Conservation (phyloP, 2,329 filamentous ascomycete species). For the Pseudogymnoascus pannorum region DNA sequence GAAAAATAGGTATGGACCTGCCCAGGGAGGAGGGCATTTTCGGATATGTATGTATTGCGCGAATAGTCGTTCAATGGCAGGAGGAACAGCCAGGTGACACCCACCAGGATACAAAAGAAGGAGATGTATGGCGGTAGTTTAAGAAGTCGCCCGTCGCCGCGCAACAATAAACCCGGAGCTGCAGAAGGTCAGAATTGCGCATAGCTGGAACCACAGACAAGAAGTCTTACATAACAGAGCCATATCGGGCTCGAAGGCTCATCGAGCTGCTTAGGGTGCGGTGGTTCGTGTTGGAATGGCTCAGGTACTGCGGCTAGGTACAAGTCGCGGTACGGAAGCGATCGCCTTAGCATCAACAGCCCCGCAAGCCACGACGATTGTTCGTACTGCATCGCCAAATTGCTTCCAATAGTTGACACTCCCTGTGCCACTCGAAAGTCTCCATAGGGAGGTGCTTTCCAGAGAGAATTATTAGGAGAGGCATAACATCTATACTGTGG, state of each 20-base stretch:
- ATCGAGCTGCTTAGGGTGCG: neutral
- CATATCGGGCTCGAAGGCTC: slow-evolving; percentile 10
- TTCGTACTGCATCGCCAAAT: neutral
- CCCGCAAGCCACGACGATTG: slow-evolving; percentile 5
- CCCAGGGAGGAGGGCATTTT: slow-evolving; percentile 90
- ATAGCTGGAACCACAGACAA: neutral
- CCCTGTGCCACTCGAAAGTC: neutral
- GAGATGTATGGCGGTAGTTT: slow-evolving; percentile 85
- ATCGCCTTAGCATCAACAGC: neutral
- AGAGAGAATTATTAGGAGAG: neutral
- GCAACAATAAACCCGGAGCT: slow-evolving; percentile 58
- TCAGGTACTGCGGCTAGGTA: neutral
- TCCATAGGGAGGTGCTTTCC: neutral
- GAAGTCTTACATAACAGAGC: slow-evolving; percentile 12
- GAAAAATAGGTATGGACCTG: slow-evolving; percentile 98
- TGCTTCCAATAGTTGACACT: neutral
- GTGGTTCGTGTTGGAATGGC: neutral
- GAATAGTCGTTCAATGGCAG: slow-evolving; percentile 89
- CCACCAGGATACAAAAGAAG: slow-evolving; percentile 73
- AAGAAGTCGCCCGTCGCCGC: slow-evolving; percentile 73
- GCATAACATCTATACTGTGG: neutral
- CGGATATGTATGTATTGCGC: slow-evolving; percentile 88
- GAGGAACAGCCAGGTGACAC: slow-evolving; percentile 81
- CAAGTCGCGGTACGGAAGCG: neutral
- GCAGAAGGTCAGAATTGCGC: neutral